Conservation (phyloP, 1,284 basidiomycete genomes). For the Ustilago trichophora region DNA sequence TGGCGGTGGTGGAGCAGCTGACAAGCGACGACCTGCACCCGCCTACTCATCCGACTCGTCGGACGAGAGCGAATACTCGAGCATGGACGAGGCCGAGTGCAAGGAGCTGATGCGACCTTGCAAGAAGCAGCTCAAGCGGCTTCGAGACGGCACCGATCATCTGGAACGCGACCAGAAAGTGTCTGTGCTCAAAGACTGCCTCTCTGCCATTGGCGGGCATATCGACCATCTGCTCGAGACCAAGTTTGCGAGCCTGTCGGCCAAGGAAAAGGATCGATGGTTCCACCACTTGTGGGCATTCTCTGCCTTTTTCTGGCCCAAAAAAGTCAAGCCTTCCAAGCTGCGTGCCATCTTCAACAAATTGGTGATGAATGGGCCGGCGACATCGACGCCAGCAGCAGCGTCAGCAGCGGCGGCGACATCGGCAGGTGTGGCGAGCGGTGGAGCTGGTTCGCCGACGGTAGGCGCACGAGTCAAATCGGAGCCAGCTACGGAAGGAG, state of each 20-base stretch:
- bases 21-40: conserved; percentile 45
- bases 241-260: conserved; percentile 74
- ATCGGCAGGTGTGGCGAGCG: conserved; percentile 1
- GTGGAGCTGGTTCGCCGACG: conserved; percentile 13
- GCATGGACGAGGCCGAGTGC: conserved; percentile 93
- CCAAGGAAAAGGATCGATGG: conserved; percentile 84
- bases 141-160: conserved; percentile 87
- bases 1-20: conserved; percentile 11
- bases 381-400: conserved; percentile 15
- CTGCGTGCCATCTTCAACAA: conserved; percentile 60
- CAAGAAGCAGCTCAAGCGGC: conserved; percentile 95
- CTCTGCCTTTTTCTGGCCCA: conserved; percentile 90
- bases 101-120: conserved; percentile 96
- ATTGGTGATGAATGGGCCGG: conserved; percentile 46
- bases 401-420: not conserved
- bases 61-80: conserved; percentile 67
- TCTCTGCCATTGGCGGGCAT: conserved; percentile 89
- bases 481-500: conserved; percentile 15
- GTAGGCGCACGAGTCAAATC: conserved; percentile 17
- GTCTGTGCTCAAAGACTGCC: conserved; percentile 90
- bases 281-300: conserved; percentile 91
- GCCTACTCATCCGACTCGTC: conserved; percentile 51
- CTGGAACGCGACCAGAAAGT: conserved; percentile 95
- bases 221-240: conserved; percentile 84
- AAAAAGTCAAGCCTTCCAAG: conserved; percentile 71